Evolutionary conservation across 257 asterid genomes (phyloP), one percentile per base, ranked within the genome.

Genomic region (Salvia rosmarinus): DNA sequence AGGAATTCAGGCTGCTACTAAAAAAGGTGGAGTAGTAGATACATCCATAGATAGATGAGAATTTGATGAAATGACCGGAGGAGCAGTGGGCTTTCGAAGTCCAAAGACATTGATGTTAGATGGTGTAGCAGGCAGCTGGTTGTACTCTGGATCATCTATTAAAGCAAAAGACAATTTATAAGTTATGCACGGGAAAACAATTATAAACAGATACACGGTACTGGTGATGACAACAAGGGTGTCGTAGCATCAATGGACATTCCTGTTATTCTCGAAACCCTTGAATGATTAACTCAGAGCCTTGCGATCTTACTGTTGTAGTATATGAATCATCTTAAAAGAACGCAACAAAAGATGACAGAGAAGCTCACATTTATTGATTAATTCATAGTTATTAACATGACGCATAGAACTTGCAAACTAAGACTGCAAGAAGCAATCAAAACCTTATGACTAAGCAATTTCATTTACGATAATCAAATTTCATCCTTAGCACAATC

Each of bases 101-200:
- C 75, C 80, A 55, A 9, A 67, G 49, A 43, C 17, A 71, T 68
- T 76, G 66, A 64, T 62, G 32, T 70, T 37, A 47, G 78, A 72
- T 17, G 82, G 84, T 25, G 83, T 80, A 73, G 75, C 58, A 71
- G 64, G 64, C 62, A 70, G 85, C 78, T 66, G 76, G 21, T 73
- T 82, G 70, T 83, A 71, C 37, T 30, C 80, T 23, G 75, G 78
- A 79, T 78, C 86, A 56, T 64, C 94, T 89, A 65, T 57, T 68
- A 57, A 72, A 42, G 34, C 17, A 67, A 75, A 71, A 34, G 50
- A 47, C 35, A 10, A 21, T 62, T 58, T 11, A 66, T 43, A 71
- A 19, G 17, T 46, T 43, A 68, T 42, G 56, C 37, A 71, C 43
- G 17, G n/a, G 43, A n/a, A 66, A 39, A n/a, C 12, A 34, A 51